Conservation (phyloP, 2,329 filamentous ascomycete species). For the Fusarium miscanthi region DNA sequence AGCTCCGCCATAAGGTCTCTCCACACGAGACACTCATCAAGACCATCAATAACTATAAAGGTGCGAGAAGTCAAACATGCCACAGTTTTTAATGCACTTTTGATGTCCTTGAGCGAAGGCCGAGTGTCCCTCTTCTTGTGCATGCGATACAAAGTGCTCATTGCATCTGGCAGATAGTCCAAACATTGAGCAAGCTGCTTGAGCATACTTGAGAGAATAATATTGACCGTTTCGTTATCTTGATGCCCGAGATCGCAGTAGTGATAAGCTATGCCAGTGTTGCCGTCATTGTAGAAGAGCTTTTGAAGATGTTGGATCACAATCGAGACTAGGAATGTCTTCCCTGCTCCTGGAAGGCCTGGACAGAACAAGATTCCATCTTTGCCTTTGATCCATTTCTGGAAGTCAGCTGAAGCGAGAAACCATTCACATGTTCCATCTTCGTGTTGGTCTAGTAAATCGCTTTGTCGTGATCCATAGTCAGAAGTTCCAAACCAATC, state of each 20-base stretch:
- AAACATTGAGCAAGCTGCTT: not conserved
- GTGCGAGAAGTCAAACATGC: not conserved
- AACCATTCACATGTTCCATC: not conserved
- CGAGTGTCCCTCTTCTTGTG: not conserved
- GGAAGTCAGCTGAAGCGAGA: not conserved
- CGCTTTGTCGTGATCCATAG: not conserved
- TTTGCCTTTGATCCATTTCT: not conserved
- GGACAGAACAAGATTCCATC: not conserved
- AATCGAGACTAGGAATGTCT: not conserved
- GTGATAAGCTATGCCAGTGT: not conserved
- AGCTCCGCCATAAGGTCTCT: not conserved
- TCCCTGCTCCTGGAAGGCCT: not conserved
- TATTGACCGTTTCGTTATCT: not conserved
- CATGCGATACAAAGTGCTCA: not conserved
- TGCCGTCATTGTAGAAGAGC: not conserved
- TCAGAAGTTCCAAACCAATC: not conserved
- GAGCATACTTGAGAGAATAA: not conserved
- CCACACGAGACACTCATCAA: not conserved
- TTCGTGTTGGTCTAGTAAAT: not conserved
- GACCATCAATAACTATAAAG: not conserved
- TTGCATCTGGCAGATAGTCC: not conserved
- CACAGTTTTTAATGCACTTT: not conserved
- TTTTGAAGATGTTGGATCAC: not conserved
- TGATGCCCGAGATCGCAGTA: not conserved
- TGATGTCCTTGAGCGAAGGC: not conserved